Base-by-base conservation (phyloP, 495 filamentous ascomycete genomes). In the Xylaria curta region DNA sequence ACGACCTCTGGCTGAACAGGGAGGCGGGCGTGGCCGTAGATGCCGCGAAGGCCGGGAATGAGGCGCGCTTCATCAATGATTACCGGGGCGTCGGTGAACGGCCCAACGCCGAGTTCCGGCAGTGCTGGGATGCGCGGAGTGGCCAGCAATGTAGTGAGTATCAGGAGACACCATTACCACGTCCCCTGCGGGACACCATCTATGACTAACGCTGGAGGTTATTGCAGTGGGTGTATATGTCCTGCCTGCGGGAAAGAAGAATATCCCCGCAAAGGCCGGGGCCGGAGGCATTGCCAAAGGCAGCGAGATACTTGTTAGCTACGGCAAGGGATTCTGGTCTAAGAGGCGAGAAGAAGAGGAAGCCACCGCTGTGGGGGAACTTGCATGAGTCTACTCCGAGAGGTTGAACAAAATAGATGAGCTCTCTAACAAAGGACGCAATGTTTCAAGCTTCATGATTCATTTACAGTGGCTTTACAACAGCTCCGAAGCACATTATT, bases 31-130 rank as follows among this genome's bases (percentile, higher is more conserved):
- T 93, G 0, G 89, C 88, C 6, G 85, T 93, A 19, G 92, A 94
- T 76, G 92, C 91, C 3, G 82, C 78, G 8, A 81, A 76, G 13
- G 77, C 76, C 56, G 91, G 91, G 4, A 93, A 92, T 73, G 92
- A 94, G 79, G 90, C 88, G 4, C 80, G 92, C 12, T 93, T 91
- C 77, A 84, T 91, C 42, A 94, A 94, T 74, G 92, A 94, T 78
- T 94, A 91, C 73, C 85, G 92, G 21, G 91, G 91, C 1, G 83
- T 93, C 5, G 78, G 76, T 33, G 78, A 76, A 40, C 72, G 82
- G 15, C 81, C 89, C 1, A 91, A 91, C 76, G 87, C 87, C 19
- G 90, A 92, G 78, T 92, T 92, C 71, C 81, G 81, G 31, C 88
- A 85, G 56, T 81, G 81, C 8, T 89, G 85, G 86, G 84, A 87